These are phyloP conservation scores for Polygonum aviculare DNA, from an alignment of 148 eudicot genomes.

Conservation along the genomic window DNA sequence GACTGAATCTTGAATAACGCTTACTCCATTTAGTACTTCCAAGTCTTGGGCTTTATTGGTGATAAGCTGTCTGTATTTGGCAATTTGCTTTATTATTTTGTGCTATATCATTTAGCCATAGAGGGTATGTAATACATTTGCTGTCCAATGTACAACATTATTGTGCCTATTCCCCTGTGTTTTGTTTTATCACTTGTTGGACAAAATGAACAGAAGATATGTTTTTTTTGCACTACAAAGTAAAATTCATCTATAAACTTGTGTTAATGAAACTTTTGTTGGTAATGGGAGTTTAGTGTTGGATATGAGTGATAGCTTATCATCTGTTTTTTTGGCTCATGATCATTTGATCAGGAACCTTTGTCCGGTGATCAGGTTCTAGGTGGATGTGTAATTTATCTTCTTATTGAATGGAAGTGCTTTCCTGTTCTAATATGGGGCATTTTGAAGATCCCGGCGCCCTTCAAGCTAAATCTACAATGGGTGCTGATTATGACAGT, in stretches of 20 bases:
- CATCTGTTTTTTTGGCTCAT: not conserved
- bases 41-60: not conserved
- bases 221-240: not conserved
- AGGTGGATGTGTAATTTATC: not conserved
- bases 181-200: not conserved
- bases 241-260: not conserved
- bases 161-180: not conserved
- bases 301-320: not conserved
- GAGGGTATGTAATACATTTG: not conserved
- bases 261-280: not conserved
- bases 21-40: not conserved
- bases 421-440: not conserved
- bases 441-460: not conserved
- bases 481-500: conserved; percentile 14
- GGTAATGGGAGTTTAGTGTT: too few species aligned
- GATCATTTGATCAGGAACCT: not conserved
- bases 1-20: not conserved
- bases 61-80: not conserved
- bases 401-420: conserved; percentile 5
- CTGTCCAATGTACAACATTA: not conserved
- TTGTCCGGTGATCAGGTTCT: not conserved
- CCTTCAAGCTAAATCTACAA: not conserved
- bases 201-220: not conserved
- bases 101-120: not conserved
- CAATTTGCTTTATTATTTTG: not conserved